A percentile compares a stretch with the other conserved stretches of the same genome.
Evolutionary conservation across 257 asterid genomes (phyloP).

Genomic region (Nicotiana knightiana): DNA sequence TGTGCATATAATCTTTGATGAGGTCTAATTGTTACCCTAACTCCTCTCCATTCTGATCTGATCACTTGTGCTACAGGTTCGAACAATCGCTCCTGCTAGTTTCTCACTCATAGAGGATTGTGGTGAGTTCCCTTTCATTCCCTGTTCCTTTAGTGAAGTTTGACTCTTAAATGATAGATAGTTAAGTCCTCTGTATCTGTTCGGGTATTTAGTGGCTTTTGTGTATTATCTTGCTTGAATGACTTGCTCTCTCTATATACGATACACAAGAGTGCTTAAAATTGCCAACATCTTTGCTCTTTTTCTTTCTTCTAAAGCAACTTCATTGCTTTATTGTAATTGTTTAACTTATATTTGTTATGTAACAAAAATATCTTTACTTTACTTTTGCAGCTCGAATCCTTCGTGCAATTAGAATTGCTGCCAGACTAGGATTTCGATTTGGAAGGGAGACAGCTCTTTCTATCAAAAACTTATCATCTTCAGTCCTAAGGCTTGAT

Average conservation of each 20-base stretch:
- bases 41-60: not conserved
- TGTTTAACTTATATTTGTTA: not conserved
- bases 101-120: slow-evolving; percentile 26
- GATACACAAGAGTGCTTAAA: not conserved
- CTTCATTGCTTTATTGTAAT: not conserved
- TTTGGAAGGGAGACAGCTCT: slow-evolving; percentile 30
- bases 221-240: not conserved
- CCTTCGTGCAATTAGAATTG: slow-evolving; percentile 28
- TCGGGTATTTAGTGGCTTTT: not conserved
- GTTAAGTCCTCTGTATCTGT: not conserved
- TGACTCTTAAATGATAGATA: not conserved
- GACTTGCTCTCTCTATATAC: not conserved
- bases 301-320: not conserved
- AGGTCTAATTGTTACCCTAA: not conserved
- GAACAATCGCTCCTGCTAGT: slow-evolving; percentile 21
- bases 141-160: not conserved
- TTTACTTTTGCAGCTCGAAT: slow-evolving; percentile 28
- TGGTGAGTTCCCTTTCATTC: slow-evolving; percentile 16
- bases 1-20: slow-evolving; percentile 20
- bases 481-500: slow-evolving; percentile 28
- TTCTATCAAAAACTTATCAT: slow-evolving; percentile 17
- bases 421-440: slow-evolving; percentile 27
- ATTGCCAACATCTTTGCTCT: not conserved
- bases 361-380: not conserved
- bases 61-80: slow-evolving; percentile 15